Conservation (phyloP, 2,329 filamentous ascomycete genomes). For the Coniochaeta sp. region DNA sequence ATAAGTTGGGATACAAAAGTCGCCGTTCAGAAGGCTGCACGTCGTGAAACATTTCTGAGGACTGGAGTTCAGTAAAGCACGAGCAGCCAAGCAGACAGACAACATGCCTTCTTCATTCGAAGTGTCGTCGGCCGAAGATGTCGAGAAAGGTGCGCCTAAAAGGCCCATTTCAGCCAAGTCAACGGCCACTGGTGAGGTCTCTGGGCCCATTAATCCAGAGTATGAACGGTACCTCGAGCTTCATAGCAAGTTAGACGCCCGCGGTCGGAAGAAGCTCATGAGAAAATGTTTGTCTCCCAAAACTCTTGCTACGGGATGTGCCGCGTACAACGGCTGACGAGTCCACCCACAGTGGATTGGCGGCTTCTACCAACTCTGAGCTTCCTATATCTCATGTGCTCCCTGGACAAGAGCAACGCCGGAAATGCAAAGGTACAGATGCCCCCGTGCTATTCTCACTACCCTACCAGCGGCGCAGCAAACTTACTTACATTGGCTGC, state of each 20-base stretch:
- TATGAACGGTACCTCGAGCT: constrained; percentile 9
- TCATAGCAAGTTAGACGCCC: constrained; percentile 1
- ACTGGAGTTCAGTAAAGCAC: no score
- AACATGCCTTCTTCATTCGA: not conserved
- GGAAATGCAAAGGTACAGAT: constrained; percentile 14
- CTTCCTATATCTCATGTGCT: constrained; percentile 11
- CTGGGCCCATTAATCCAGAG: constrained; percentile 1
- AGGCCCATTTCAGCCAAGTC: not conserved
- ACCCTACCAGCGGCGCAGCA: not conserved
- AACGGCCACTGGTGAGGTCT: not conserved
- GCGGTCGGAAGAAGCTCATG: not conserved
- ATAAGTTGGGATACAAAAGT: no score
- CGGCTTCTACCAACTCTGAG: constrained; percentile 9
- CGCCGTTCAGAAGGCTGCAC: no score
- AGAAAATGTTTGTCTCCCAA: not conserved
- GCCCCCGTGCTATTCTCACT: constrained; percentile 1
- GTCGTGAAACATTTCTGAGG: no score
- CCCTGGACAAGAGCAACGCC: constrained; percentile 10
- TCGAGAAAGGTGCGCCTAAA: not conserved
- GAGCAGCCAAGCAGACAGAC: no score
- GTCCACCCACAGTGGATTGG: constrained; percentile 5
- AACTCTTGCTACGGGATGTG: not conserved
- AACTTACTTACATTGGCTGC: not conserved
- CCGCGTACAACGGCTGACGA: not conserved
- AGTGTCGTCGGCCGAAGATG: not conserved